A percentile compares a stretch with the other conserved stretches of the same genome.
phyloP scores from a whole-genome alignment of 257 asterid species.

The Agastache rugosa region DNA sequence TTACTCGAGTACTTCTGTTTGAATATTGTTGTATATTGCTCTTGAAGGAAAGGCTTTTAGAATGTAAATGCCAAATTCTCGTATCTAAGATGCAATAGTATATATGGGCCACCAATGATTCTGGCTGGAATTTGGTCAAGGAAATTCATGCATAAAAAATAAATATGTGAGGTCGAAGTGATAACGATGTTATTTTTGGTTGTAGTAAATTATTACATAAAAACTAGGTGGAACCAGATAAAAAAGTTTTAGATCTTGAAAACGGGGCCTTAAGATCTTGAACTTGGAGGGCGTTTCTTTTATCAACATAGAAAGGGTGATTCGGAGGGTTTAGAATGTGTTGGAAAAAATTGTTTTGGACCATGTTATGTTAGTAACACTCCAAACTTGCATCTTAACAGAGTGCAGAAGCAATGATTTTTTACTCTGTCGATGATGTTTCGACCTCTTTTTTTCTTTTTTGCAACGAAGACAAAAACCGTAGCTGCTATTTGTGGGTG shows the following conservation, averaged over 20 bases:
- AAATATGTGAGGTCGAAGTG: background rate
- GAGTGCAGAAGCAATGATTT: conserved; percentile 15
- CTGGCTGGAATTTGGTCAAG: background rate
- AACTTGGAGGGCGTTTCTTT: conserved; percentile 22
- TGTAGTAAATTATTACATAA: background rate
- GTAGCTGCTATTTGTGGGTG: background rate
- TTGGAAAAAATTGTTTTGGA: background rate
- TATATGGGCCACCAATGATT: background rate
- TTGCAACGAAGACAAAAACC: background rate
- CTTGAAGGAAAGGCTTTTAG: background rate
- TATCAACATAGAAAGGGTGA: conserved; percentile 18
- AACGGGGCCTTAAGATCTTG: conserved; percentile 3
- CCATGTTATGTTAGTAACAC: background rate
- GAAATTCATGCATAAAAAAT: background rate
- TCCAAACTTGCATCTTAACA: background rate
- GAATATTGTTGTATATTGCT: background rate
- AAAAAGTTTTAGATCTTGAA: conserved; percentile 21
- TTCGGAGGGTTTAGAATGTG: background rate
- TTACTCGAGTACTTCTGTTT: conserved; percentile 8
- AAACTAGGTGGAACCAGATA: conserved; percentile 22
- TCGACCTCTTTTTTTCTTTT: background rate
- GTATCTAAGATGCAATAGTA: background rate
- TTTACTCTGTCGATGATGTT: conserved; percentile 12
- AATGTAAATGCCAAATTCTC: background rate
- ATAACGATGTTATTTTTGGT: background rate